Conservation (phyloP, 768 basidiomycete genomes). For the Hortiboletus campestris region DNA sequence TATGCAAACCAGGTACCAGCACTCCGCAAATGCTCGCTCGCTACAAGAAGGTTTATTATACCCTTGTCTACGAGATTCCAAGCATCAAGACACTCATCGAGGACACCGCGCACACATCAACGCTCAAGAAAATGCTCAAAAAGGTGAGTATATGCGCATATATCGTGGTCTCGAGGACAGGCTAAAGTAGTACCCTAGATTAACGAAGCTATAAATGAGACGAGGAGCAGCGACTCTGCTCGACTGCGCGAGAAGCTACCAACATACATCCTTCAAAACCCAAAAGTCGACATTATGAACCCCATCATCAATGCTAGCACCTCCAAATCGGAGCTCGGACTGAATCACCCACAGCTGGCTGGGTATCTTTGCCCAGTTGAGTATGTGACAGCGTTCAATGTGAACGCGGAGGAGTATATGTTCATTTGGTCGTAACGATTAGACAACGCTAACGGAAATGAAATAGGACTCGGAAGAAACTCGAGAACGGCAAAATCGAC, state of each 20-base stretch:
- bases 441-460: too few species aligned
- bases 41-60: too few species aligned
- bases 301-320: background rate
- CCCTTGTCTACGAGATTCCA: too few species aligned
- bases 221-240: background rate
- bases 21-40: too few species aligned
- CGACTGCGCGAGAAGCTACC: background rate
- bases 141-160: background rate
- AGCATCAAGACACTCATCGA: background rate
- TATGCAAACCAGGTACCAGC: too few species aligned
- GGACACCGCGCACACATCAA: background rate
- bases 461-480: too few species aligned
- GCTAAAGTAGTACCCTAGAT: too few species aligned
- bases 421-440: too few species aligned
- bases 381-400: too few species aligned
- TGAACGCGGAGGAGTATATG: too few species aligned
- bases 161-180: background rate
- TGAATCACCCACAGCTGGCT: background rate
- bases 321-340: background rate
- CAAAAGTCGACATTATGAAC: background rate
- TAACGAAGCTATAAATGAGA: background rate
- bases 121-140: background rate
- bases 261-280: background rate
- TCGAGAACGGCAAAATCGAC: too few species aligned
- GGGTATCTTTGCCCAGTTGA: too few species aligned